Base-by-base conservation (phyloP, 2,329 filamentous ascomycete genomes). In the Trichothecium roseum region DNA sequence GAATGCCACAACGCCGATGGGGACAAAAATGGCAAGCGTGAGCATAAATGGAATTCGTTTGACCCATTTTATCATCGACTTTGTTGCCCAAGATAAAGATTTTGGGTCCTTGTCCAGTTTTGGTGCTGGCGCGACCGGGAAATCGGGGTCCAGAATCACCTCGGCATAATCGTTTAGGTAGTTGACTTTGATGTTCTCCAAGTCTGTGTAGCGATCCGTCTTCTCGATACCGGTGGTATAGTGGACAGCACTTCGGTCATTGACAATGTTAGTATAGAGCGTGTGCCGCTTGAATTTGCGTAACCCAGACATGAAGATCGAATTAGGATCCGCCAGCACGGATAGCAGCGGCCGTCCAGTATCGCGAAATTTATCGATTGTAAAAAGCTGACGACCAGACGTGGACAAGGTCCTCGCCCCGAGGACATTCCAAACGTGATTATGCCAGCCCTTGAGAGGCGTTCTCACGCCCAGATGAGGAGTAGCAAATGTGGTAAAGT, bases 401-500 rank as follows among this genome's bases (percentile, higher is more conserved):
- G 75, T 78, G 38, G 84, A 93, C 5, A 96, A 61, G 0, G 81
- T 86, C 37, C 82, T 72, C 1, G 86, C 80, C 30, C 86, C 89
- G 4, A 96, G 56, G n/a, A 81, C 72, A 52, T 96, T 96, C 78
- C 68, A 95, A 38, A 82, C 62, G 52, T 69, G 73, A 51, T 76
- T 78, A 38, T 72, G 66, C 60, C 72, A 71, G 13, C 82, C 82
- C 32, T 72, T 74, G 30, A 78, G 59, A 2, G 84, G 83, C 2
- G 77, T 75, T 34, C 81, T 69, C 2, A 83, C 81, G n/a, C 84
- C 84, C 7, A 88, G 68, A 57, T 88, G 84, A 17, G 84, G 89
- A 22, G 83, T 81, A 5, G 84, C 89, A 58, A 96, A 95, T 1
- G 88, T 94, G 3, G 82, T 85, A 59, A 96, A 95, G 65, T 94